These are phyloP conservation scores for Malania oleifera DNA, from an alignment of 164 flowering plant genomes.

Conservation along the genomic window DNA sequence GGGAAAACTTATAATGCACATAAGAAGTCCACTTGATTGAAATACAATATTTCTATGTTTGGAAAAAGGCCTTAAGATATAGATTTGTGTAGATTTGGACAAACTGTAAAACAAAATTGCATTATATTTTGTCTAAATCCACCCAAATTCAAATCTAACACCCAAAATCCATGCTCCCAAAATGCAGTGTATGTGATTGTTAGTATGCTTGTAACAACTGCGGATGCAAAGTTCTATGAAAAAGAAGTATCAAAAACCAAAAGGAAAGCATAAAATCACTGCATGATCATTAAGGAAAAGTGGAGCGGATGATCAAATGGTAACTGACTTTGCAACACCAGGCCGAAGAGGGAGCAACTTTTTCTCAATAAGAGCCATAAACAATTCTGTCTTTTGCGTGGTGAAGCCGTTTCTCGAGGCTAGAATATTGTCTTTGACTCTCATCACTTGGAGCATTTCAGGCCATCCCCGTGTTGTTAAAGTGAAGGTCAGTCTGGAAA, in stretches of 20 bases:
- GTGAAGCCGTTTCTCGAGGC: constrained; percentile 92
- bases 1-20: too few relatives aligned
- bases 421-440: constrained; percentile 75
- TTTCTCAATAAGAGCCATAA: constrained; percentile 95
- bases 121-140: too few relatives aligned
- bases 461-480: constrained; percentile 93
- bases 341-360: constrained; percentile 95
- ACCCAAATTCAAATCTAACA: too few relatives aligned
- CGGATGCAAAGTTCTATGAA: background rate
- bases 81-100: too few relatives aligned
- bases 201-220: background rate
- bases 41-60: too few relatives aligned
- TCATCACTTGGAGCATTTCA: constrained; percentile 75
- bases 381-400: constrained; percentile 83
- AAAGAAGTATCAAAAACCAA: background rate
- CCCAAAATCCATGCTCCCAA: too few relatives aligned
- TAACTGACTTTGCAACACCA: constrained; percentile 84
- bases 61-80: too few relatives aligned
- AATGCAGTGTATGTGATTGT: too few relatives aligned
- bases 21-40: too few relatives aligned
- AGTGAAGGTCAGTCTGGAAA: constrained; percentile 90
- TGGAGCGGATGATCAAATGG: constrained; percentile 2
- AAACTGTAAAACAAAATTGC: too few relatives aligned
- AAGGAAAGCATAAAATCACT: too few relatives aligned
- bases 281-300: background rate